phyloP scores from a whole-genome alignment of 495 filamentous ascomycete genomes.

The Filosporella fistucella region DNA sequence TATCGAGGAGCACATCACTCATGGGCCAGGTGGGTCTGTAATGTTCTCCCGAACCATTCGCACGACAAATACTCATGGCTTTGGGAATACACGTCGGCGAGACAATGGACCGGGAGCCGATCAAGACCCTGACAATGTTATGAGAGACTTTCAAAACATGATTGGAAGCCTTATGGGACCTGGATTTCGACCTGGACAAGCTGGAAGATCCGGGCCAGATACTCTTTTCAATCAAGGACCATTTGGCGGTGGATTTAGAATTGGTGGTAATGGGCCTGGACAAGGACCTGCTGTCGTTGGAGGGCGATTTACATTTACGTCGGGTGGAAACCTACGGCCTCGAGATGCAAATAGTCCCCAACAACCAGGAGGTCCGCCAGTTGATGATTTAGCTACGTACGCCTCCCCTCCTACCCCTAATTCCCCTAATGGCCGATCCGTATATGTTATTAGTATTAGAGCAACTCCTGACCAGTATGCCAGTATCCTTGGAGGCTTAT shows the following conservation, averaged over 20 bases:
- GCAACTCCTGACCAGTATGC: slow-evolving; percentile 22
- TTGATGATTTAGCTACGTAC: slow-evolving; percentile 25
- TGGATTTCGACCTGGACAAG: slow-evolving; percentile 17
- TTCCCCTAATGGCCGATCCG: slow-evolving; percentile 13
- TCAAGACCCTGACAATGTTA: slow-evolving; percentile 19
- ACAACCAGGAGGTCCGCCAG: slow-evolving; percentile 10
- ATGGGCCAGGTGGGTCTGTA: slow-evolving; percentile 43
- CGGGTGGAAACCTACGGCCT: slow-evolving; percentile 5
- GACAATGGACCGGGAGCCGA: not conserved
- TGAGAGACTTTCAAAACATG: slow-evolving; percentile 26
- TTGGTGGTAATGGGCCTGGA: slow-evolving; percentile 12
- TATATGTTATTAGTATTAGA: slow-evolving; percentile 18
- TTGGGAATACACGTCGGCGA: not conserved
- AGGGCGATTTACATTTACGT: slow-evolving; percentile 18
- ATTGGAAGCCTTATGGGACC: slow-evolving; percentile 24
- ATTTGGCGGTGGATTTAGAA: slow-evolving; percentile 3
- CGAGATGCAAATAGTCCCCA: slow-evolving; percentile 17
- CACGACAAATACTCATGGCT: not conserved
- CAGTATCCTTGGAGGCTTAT: slow-evolving; percentile 20
- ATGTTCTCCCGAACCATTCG: slow-evolving; percentile 16
- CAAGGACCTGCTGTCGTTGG: slow-evolving; percentile 15
- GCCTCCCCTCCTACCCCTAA: slow-evolving; percentile 6
- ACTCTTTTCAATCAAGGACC: slow-evolving; percentile 13
- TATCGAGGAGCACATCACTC: slow-evolving; percentile 41
- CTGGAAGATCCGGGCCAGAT: slow-evolving; percentile 24